Percentiles rank a stretch among this genome's conserved stretches.
Conservation (phyloP, 2,329 filamentous ascomycete genomes). For the Trichoderma sp. region DNA sequence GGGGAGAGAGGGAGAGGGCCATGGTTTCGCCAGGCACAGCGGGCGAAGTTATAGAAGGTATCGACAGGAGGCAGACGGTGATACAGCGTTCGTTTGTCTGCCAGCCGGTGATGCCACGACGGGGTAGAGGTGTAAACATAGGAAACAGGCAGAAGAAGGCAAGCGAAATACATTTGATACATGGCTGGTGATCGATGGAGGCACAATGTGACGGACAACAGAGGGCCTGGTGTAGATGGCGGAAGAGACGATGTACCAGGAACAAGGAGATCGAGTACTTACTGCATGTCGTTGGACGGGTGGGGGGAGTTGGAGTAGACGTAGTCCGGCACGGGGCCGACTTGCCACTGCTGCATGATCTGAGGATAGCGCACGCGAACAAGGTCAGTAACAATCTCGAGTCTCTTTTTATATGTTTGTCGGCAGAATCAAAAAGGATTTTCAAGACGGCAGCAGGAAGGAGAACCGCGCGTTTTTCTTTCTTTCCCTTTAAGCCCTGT, state of each 20-base stretch:
- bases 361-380: conserved; percentile 31
- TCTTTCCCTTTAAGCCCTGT: background rate
- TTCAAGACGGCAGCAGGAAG: conserved; percentile 11
- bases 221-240: conserved; percentile 20
- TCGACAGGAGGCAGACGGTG: conserved; percentile 24
- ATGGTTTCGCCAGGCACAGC: conserved; percentile 22
- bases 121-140: conserved; percentile 19
- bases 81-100: conserved; percentile 26
- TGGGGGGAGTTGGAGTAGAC: conserved; percentile 54
- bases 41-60: conserved; percentile 24
- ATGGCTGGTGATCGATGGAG: conserved; percentile 6
- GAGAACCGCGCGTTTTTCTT: background rate
- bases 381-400: conserved; percentile 24
- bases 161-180: conserved; percentile 23
- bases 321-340: conserved; percentile 59
- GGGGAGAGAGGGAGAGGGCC: conserved; percentile 14
- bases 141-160: background rate
- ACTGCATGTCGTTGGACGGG: conserved; percentile 56
- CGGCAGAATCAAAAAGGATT: conserved; percentile 12
- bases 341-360: conserved; percentile 61
- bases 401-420: conserved; percentile 8
- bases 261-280: conserved; percentile 45
- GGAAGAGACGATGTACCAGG: conserved; percentile 29
- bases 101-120: conserved; percentile 16
- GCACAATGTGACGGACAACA: conserved; percentile 1